Base-by-base conservation (phyloP, 2,329 filamentous ascomycete species). In the Shiraia bambusicola region DNA sequence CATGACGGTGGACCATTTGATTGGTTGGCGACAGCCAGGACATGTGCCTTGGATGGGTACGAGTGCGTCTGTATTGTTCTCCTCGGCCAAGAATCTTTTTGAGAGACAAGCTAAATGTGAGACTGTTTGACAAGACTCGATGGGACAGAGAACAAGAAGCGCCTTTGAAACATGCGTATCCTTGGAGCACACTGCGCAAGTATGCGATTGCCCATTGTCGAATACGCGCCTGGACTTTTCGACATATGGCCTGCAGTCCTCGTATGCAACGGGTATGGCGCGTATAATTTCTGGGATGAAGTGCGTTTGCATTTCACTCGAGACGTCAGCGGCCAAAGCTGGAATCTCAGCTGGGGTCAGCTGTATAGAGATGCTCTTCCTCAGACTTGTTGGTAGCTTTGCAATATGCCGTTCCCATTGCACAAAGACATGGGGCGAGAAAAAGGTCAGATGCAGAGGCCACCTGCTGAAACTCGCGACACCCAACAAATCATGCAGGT, bases 371-470 rank as follows among this genome's bases (percentile, higher is more conserved):
- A 69, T 57, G 29, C 50, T 58, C 11, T 56, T 53, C 13, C 59
- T 47, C n/a, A 69, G 27, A 27, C 38, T 53, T 17, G 52, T 49
- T 5, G 49, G 30, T 48, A 59, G 47, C 30, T 63, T 65, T 2
- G 56, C 47, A 5, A 52, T 56, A 28, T 76, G 74, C 34, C 75
- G 76, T 71, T 77, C 73, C 92, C 92, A 97, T 1, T 78, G 76
- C 14, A 71, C 70, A 55, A 86, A 78, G 0, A 88, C 83, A 45
- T 92, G 87, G 3, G 74, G 70, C 2, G 76, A 76, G 54, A 95
- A 92, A 67, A 97, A 92, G 16, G 87, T 83, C 33, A 96, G 64
- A 38, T 80, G 80, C 38, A 98, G 73, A 14, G 92, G 92, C 92
- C 90, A 95, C 32, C 83, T 75, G 12, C 76, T 73, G 63, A 97